These are phyloP conservation scores for Coix lacrymajobi DNA, from an alignment of 176 grass and related monocot species.

Conservation along the genomic window DNA sequence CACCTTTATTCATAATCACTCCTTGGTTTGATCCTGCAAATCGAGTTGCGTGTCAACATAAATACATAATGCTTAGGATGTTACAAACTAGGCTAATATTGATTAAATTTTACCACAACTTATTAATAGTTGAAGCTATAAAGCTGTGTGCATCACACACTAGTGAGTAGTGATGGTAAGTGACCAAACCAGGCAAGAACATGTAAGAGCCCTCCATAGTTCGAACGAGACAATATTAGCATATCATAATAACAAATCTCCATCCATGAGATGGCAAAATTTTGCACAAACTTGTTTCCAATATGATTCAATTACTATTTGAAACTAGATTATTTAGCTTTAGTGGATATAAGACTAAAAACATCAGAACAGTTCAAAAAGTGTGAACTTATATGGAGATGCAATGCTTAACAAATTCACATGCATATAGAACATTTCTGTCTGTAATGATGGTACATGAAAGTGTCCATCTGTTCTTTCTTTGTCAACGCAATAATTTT, in stretches of 20 bases:
- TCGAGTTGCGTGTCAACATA: slow-evolving; percentile 18
- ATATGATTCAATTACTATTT: neutral
- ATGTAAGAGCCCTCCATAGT: neutral
- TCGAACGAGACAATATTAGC: neutral
- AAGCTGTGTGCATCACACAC: neutral
- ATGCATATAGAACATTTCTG: neutral
- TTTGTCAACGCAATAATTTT: neutral
- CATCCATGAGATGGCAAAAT: neutral
- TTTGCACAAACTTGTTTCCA: neutral
- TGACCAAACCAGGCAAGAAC: neutral
- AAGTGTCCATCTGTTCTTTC: neutral
- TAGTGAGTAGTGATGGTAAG: neutral
- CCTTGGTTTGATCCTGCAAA: slow-evolving; percentile 71
- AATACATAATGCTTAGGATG: neutral
- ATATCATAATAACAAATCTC: neutral
- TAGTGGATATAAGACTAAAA: slow-evolving; percentile 7
- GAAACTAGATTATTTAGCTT: neutral
- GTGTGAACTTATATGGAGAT: neutral
- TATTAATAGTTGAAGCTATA: neutral
- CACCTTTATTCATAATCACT: slow-evolving; percentile 90
- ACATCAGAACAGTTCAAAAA: neutral
- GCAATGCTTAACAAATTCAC: neutral
- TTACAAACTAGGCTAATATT: neutral
- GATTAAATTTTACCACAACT: neutral
- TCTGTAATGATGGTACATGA: neutral